Evolutionary conservation across 306 rosid genomes (phyloP).

Genomic region (Prunus davidiana): DNA sequence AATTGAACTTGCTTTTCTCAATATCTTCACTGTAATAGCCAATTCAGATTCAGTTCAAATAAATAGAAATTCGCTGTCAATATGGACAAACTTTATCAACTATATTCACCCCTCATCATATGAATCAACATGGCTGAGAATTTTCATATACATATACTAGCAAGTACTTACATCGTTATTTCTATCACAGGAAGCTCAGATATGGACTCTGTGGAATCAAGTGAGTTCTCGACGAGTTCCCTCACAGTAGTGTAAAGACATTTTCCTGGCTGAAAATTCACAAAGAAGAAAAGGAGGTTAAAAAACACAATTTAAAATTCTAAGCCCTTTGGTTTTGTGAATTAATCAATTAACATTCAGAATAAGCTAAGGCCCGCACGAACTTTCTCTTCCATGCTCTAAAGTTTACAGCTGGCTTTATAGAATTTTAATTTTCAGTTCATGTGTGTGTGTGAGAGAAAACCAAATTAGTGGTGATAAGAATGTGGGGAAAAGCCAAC

Average conservation of each 20-base stretch:
- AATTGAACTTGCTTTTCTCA: slow-evolving; percentile 76
- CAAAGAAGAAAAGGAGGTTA: neutral
- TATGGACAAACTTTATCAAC: neutral
- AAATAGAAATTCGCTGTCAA: neutral
- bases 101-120: neutral
- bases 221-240: slow-evolving; percentile 87
- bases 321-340: neutral
- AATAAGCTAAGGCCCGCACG: neutral
- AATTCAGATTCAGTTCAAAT: neutral
- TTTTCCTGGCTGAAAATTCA: slow-evolving; percentile 82
- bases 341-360: neutral
- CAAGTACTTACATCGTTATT: slow-evolving; percentile 62
- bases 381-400: neutral
- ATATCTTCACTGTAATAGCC: slow-evolving; percentile 77
- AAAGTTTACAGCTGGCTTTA: neutral
- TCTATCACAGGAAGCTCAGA: slow-evolving; percentile 93
- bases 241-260: slow-evolving; percentile 86
- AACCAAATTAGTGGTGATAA: neutral
- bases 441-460: neutral
- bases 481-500: neutral
- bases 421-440: neutral
- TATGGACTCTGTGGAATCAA: slow-evolving; percentile 88
- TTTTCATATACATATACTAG: neutral
- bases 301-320: neutral
- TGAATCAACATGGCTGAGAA: neutral